These are phyloP conservation scores for Zasmidium citrigriseum DNA, from an alignment of 2,329 filamentous ascomycete species.

Conservation along the genomic window DNA sequence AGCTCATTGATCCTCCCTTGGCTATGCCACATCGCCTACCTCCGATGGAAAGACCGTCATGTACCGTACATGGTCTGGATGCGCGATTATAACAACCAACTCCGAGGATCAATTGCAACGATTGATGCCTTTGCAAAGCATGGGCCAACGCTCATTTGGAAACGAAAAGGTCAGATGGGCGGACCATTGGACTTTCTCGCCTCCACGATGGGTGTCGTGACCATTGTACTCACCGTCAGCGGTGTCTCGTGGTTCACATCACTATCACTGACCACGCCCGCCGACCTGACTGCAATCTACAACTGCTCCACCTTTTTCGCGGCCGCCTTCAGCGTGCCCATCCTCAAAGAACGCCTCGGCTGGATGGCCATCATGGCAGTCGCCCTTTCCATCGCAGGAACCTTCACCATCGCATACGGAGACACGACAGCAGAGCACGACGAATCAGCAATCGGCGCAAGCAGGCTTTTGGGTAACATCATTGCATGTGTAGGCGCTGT, in stretches of 20 bases:
- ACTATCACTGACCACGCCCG: conserved; percentile 34
- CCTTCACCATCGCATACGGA: conserved; percentile 37
- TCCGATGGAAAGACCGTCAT: conserved; percentile 24
- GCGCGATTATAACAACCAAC: conserved; percentile 32
- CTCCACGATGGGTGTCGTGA: conserved; percentile 32
- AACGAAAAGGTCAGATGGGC: conserved; percentile 25
- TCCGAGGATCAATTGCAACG: conserved; percentile 29
- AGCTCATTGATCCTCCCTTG: conserved; percentile 34
- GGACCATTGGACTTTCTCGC: conserved; percentile 34
- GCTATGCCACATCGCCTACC: conserved; percentile 29
- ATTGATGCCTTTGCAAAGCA: conserved; percentile 33
- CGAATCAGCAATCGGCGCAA: conserved; percentile 26
- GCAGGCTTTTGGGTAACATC: conserved; percentile 32
- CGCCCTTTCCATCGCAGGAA: conserved; percentile 33
- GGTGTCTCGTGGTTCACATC: conserved; percentile 35
- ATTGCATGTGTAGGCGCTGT: conserved; percentile 33
- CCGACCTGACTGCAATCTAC: conserved; percentile 38
- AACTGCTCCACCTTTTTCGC: conserved; percentile 39
- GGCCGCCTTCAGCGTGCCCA: conserved; percentile 33
- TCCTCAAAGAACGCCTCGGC: conserved; percentile 33
- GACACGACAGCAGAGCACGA: conserved; percentile 31
- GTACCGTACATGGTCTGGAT: conserved; percentile 30
- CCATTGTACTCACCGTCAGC: conserved; percentile 31
- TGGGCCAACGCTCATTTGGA: conserved; percentile 26
- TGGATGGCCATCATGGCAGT: conserved; percentile 31